Conservation (phyloP, 345 rosid genomes). For the Acer saccharum region DNA sequence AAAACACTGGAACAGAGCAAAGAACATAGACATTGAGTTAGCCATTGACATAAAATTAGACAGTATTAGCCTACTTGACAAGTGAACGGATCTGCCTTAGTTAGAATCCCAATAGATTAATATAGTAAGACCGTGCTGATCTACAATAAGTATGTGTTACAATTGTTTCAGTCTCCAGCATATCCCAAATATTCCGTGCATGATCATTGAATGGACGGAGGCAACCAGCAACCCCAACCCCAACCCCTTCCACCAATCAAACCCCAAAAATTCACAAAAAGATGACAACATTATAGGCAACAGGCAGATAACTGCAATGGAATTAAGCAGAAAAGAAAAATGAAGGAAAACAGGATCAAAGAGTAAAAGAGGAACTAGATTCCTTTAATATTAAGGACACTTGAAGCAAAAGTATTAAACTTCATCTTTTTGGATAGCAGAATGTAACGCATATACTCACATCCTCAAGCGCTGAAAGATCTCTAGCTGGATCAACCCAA, state of each 20-base stretch:
- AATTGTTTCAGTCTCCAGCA: too few species aligned
- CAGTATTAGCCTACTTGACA: not conserved
- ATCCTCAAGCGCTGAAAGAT: conserved; percentile 22
- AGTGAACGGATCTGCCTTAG: not conserved
- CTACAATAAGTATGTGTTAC: too few species aligned
- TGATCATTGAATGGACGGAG: too few species aligned
- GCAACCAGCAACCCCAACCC: too few species aligned
- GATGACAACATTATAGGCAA: not conserved
- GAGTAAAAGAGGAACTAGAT: not conserved
- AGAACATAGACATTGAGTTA: not conserved
- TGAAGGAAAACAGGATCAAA: not conserved
- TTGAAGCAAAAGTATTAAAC: not conserved
- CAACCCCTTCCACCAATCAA: not conserved
- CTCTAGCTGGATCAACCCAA: conserved; percentile 30
- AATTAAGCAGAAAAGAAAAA: not conserved
- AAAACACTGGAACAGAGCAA: conserved; percentile 16
- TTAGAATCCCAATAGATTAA: not conserved
- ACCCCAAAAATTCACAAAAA: not conserved
- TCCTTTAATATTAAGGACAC: not conserved
- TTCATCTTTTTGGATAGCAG: not conserved
- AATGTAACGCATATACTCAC: conserved; percentile 19
- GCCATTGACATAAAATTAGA: not conserved
- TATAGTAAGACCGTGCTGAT: not conserved
- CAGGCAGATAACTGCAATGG: not conserved
- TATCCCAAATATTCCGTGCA: too few species aligned